Evolutionary conservation across 2,329 filamentous ascomycete genomes (phyloP), one percentile per base, ranked within the genome.

Genomic region (Trichothecium sympodiale): DNA sequence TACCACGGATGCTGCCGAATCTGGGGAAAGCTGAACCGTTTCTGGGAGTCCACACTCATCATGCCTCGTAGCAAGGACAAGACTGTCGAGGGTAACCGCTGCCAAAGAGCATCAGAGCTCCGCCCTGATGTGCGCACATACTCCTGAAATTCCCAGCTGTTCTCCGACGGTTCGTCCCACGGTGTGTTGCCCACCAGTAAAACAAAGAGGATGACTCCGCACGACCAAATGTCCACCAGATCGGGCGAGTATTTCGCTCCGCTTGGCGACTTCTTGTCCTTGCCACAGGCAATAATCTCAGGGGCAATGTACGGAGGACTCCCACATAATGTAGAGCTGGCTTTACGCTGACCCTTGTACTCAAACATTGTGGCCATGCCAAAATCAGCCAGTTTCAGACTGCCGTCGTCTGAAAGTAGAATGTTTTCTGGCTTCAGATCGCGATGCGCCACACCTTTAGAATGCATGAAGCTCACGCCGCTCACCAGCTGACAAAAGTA

Each of bases 261-360:
- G 27, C 68, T 48, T 25, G 20, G 20, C 29, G 68, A 54, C 33
- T 55, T 61, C 52, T 65, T 69, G 40, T 68, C 62, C 40, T 62
- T 54, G 18, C 65, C 60, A 48, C 66, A 81, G 40, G 60, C 63
- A 17, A 81, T 64, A 18, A 98, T 91, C 59, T 98, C 91, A 1
- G 93, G 91, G 1, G 91, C 91, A 51, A 98, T 95, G 51, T 98
- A 98, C 1, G 91, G 91, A 15, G 91, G 91, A 48, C 87, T 94
- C 6, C 91, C 91, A 53, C 91, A 98, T 45, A 96, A 82, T 3
- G 89, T 94, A 12, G 79, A 77, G 53, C 85, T 94, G 41, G 79
- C 64, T 58, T 95, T 93, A 43, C 76, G 73, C 49, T 80, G 74
- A 8, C 87, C 87, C 48, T 88, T 84, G 60, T 93, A 87, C 58